These are phyloP conservation scores for Geopyxis carbonaria DNA, from an alignment of 495 filamentous ascomycete species.

Conservation along the genomic window DNA sequence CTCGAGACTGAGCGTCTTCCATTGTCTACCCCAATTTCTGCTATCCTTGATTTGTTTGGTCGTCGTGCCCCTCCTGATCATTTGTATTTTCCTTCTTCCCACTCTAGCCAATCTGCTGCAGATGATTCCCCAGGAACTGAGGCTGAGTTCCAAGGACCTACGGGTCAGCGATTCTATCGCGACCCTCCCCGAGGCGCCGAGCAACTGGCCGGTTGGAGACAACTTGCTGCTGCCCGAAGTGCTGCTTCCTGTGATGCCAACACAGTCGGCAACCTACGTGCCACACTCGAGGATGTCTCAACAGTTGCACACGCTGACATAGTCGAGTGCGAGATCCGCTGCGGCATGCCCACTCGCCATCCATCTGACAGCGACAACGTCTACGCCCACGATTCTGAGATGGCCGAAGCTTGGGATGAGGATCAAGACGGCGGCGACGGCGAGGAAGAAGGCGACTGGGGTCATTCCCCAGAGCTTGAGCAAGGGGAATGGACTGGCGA, in stretches of 20 bases:
- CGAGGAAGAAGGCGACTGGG: constrained; percentile 7
- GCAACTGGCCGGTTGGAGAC: neutral
- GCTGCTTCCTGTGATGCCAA: constrained; percentile 9
- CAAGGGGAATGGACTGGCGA: constrained; percentile 11
- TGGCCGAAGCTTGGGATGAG: constrained; percentile 11
- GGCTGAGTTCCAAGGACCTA: constrained; percentile 9
- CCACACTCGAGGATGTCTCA: constrained; percentile 22
- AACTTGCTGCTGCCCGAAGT: constrained; percentile 1
- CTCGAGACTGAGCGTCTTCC: constrained; percentile 21
- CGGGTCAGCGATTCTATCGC: constrained; percentile 19
- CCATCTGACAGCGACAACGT: constrained; percentile 7
- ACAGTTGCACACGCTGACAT: constrained; percentile 16
- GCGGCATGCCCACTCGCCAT: constrained; percentile 8
- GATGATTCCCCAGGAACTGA: constrained; percentile 12
- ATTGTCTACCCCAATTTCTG: constrained; percentile 15
- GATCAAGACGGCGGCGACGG: constrained; percentile 14
- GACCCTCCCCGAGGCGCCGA: constrained; percentile 8
- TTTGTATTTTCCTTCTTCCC: constrained; percentile 22
- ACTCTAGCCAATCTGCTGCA: constrained; percentile 13
- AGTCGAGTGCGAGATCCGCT: constrained; percentile 12
- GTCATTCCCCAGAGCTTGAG: constrained; percentile 10
- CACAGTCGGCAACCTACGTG: constrained; percentile 11
- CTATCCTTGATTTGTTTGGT: constrained; percentile 18
- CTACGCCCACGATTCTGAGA: constrained; percentile 9
- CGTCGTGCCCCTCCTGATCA: constrained; percentile 14